These are phyloP conservation scores for Pseudocercospora cruenta DNA, from an alignment of 2,329 filamentous ascomycete genomes.

Conservation along the genomic window DNA sequence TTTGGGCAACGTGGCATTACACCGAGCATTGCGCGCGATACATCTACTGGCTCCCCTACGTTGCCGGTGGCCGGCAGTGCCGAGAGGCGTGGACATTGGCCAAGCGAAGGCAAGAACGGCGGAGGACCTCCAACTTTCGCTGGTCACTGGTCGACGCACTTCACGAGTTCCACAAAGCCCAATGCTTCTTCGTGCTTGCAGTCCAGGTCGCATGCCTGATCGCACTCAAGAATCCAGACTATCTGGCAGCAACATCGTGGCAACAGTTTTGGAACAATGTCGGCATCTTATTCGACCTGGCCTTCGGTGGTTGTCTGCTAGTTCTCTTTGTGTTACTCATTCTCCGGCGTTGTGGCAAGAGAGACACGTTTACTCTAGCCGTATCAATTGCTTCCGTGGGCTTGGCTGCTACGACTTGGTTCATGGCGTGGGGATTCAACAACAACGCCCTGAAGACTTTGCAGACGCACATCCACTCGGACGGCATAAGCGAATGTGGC, in stretches of 20 bases:
- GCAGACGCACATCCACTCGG: not conserved
- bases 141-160: slow-evolving; percentile 17
- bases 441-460: not conserved
- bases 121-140: slow-evolving; percentile 1
- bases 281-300: slow-evolving; percentile 19
- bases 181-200: slow-evolving; percentile 27
- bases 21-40: slow-evolving; percentile 18
- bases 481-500: not conserved
- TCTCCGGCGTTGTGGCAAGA: slow-evolving; percentile 17
- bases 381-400: slow-evolving; percentile 17
- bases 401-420: slow-evolving; percentile 19
- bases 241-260: slow-evolving; percentile 15
- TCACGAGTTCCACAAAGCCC: slow-evolving; percentile 23
- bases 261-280: slow-evolving; percentile 23
- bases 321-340: slow-evolving; percentile 21
- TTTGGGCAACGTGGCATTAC: slow-evolving; percentile 21
- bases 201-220: slow-evolving; percentile 24
- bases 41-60: not conserved
- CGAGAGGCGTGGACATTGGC: not conserved
- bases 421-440: slow-evolving; percentile 5
- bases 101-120: slow-evolving; percentile 5
- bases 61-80: not conserved
- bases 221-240: slow-evolving; percentile 18
- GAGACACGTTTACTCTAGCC: slow-evolving; percentile 14
- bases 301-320: slow-evolving; percentile 21